phyloP scores from a whole-genome alignment of 495 filamentous ascomycete genomes.

The Filosporella fistucella region DNA sequence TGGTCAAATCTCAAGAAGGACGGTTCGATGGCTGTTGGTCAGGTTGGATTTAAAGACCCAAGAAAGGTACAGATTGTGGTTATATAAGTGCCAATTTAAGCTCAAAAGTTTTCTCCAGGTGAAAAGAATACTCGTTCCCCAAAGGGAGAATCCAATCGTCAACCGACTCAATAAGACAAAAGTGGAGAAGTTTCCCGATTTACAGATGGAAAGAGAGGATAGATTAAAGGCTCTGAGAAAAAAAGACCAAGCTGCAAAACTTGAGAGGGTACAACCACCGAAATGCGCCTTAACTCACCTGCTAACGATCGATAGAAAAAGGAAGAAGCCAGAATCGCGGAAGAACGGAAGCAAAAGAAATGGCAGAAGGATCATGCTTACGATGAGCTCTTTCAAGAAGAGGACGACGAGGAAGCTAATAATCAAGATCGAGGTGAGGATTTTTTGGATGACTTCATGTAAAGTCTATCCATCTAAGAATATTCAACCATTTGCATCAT shows the following conservation, averaged over 20 bases:
- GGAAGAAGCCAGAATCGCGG: slow-evolving; percentile 70
- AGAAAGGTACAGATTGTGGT: slow-evolving; percentile 38
- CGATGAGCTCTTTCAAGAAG: slow-evolving; percentile 74
- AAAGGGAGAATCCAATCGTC: slow-evolving; percentile 81
- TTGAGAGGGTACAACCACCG: slow-evolving; percentile 64
- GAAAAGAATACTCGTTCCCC: slow-evolving; percentile 68
- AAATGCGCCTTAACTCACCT: too few species aligned
- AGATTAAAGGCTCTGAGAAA: slow-evolving; percentile 61
- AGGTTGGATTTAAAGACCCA: slow-evolving; percentile 92
- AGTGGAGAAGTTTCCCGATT: slow-evolving; percentile 77
- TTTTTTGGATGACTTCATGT: slow-evolving; percentile 76
- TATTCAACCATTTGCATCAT: too few species aligned
- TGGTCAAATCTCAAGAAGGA: slow-evolving; percentile 97
- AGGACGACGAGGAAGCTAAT: slow-evolving; percentile 57
- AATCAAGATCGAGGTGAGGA: slow-evolving; percentile 62
- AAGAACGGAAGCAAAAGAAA: slow-evolving; percentile 81
- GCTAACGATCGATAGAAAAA: slow-evolving; percentile 66
- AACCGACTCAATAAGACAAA: slow-evolving; percentile 97
- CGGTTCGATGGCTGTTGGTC: slow-evolving; percentile 91
- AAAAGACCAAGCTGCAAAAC: slow-evolving; percentile 60
- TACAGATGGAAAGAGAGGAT: slow-evolving; percentile 74
- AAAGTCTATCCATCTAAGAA: too few species aligned
- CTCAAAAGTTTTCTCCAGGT: slow-evolving; percentile 41
- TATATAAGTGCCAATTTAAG: background rate
- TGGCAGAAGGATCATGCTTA: slow-evolving; percentile 94